Percentiles rank a stretch among this genome's conserved stretches.
These are phyloP conservation scores for Diphasiastrum complanatum DNA, from an alignment of 83 land plant species.

Conservation along the genomic window DNA sequence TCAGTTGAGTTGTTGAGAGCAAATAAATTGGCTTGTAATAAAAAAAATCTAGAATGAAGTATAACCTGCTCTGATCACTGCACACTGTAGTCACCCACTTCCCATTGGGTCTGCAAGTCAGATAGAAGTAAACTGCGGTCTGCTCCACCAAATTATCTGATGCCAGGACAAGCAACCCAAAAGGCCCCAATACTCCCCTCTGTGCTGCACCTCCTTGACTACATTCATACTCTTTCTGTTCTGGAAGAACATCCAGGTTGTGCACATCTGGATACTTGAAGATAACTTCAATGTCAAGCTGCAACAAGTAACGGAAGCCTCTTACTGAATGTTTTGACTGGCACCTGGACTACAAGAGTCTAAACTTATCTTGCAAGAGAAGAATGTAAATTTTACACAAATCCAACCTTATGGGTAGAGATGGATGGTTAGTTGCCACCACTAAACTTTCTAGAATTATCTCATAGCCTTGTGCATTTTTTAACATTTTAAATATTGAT, in stretches of 20 bases:
- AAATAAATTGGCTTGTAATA: too few species aligned
- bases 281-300: constrained; percentile 79
- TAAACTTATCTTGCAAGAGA: too few species aligned
- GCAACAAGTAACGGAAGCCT: too few species aligned
- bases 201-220: constrained; percentile 48
- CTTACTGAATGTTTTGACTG: too few species aligned
- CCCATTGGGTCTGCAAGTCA: constrained; percentile 42
- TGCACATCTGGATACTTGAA: constrained; percentile 29
- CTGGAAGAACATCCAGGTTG: constrained; percentile 1
- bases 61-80: constrained; percentile 80
- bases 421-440: too few species aligned
- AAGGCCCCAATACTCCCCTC: constrained; percentile 72
- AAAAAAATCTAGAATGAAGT: not conserved
- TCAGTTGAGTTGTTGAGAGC: too few species aligned
- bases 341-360: too few species aligned
- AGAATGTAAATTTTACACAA: too few species aligned
- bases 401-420: too few species aligned
- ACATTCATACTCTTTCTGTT: constrained; percentile 36
- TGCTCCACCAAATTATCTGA: constrained; percentile 51
- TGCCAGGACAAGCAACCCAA: constrained; percentile 77
- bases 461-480: too few species aligned
- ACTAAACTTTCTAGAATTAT: too few species aligned
- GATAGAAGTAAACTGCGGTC: constrained; percentile 80
- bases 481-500: too few species aligned
- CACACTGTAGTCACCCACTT: constrained; percentile 54